Evolutionary conservation across 2,329 filamentous ascomycete species (phyloP).

Genomic region (Trichoderma sp.): DNA sequence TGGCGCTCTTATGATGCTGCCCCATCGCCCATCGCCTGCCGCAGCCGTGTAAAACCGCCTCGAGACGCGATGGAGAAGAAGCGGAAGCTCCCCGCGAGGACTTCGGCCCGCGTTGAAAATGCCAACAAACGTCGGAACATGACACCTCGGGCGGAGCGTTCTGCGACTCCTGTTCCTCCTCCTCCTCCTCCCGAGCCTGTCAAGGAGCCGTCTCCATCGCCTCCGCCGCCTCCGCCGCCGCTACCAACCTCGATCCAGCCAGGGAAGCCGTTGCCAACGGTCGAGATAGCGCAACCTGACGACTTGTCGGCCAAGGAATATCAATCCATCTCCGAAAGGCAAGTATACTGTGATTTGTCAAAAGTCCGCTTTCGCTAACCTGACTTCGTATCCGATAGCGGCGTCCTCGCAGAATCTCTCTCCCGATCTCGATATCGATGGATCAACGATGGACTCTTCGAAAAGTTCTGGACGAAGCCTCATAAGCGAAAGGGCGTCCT

Average conservation of each 20-base stretch:
- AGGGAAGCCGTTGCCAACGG: conserved; percentile 67
- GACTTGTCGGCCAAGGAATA: conserved; percentile 64
- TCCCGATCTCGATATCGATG: conserved; percentile 70
- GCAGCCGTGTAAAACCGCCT: conserved; percentile 19
- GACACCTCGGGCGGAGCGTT: conserved; percentile 54
- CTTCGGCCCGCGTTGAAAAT: conserved; percentile 58
- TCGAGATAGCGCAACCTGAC: conserved; percentile 63
- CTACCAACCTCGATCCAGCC: conserved; percentile 63
- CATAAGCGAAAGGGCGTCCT: conserved; percentile 63
- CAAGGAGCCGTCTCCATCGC: conserved; percentile 29
- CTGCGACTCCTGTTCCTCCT: conserved; percentile 44
- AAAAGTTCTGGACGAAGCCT: conserved; percentile 76
- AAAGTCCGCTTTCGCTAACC: neutral
- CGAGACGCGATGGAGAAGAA: conserved; percentile 57
- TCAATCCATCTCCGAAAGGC: conserved; percentile 73
- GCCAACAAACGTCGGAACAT: conserved; percentile 58
- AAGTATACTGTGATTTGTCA: conserved; percentile 19
- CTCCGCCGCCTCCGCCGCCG: conserved; percentile 33
- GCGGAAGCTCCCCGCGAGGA: conserved; percentile 62
- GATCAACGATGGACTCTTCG: conserved; percentile 69
- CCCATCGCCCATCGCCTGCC: conserved; percentile 18
- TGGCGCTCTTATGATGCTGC: conserved; percentile 34
- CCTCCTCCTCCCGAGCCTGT: conserved; percentile 32
- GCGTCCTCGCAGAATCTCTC: conserved; percentile 71
- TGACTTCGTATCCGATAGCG: conserved; percentile 45